Evolutionary conservation across 1,139 yeast genomes (phyloP), one percentile per base, ranked within the genome.

Genomic region (Sugiyamaella castrensis): DNA sequence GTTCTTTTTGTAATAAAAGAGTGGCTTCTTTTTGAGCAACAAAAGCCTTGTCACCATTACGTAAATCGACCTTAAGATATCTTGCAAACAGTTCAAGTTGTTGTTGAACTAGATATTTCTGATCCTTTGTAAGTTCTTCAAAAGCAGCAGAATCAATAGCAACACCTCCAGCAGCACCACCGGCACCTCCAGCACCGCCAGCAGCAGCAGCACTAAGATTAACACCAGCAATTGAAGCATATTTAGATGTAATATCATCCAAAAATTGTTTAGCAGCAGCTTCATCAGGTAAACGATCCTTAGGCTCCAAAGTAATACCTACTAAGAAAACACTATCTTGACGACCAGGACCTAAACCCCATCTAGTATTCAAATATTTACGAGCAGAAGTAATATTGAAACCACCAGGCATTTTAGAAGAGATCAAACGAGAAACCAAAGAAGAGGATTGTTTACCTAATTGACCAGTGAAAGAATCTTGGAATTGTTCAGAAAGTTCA

Each of bases 331-430:
- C 88, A 46, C 95, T 79, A 68, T 92, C 98, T 74, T 91, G 98
- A 76, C 98, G 85, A 60, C 97, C 97, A 42, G 86, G 56, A 56
- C 87, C 95, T 63, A 92, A 79, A 56, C 98, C 98, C 84, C 84
- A 92, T 70, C 92, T 81, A 38, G 91, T 69, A 72, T 86, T 91
- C 68, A 92, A 79, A 72, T 92, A 87, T 69, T 88, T 88, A 76
- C 97, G 85, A 47, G 96, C 95, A 57, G 79, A 73, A 55, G 97
- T 85, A 62, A 89, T 84, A 51, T 95, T 85, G 73, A 91, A 92
- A 29, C 98, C 98, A 79, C 98, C 98, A 52, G 98, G 98, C 98
- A 92, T 92, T 76, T 92, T 92, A 34, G 97, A 85, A 13, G 98
- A 84, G 76, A 91, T 85, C 66, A 92, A 78, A 73, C 97, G 84